phyloP scores from a whole-genome alignment of 352 stramenopile species.

The Stramenopiles sp. region DNA sequence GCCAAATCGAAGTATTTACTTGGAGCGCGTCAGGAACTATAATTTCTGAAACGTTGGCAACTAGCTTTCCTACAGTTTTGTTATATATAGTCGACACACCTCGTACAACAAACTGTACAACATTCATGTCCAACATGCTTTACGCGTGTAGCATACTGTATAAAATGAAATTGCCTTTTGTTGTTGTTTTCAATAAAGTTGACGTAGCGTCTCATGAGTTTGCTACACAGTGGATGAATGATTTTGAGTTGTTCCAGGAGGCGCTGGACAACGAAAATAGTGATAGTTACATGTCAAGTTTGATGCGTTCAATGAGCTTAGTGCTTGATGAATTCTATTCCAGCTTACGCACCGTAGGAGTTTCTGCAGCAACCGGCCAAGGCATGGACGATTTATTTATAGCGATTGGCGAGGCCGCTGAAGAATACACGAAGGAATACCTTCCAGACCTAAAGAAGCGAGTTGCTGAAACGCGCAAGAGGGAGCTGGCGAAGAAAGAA shows the following conservation, averaged over 20 bases:
- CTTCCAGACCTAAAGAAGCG: too few relatives aligned
- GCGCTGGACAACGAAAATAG: slow-evolving; percentile 68
- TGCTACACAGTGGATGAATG: slow-evolving; percentile 90
- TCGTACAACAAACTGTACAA: slow-evolving; percentile 79
- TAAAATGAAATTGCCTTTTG: slow-evolving; percentile 85
- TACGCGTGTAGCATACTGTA: slow-evolving; percentile 77
- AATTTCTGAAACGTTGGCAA: slow-evolving; percentile 87
- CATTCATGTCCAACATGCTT: slow-evolving; percentile 99
- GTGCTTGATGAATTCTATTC: slow-evolving; percentile 86
- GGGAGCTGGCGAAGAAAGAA: too few relatives aligned
- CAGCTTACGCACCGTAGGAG: slow-evolving; percentile 68
- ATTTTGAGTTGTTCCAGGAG: slow-evolving; percentile 94
- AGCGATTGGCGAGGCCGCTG: slow-evolving; percentile 53
- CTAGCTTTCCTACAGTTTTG: slow-evolving; percentile 86
- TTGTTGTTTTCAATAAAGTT: slow-evolving; percentile 96
- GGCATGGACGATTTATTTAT: slow-evolving; percentile 82
- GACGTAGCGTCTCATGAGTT: slow-evolving; percentile 82
- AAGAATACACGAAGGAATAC: slow-evolving; percentile 63
- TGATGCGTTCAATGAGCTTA: slow-evolving; percentile 59
- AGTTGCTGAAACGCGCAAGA: too few relatives aligned
- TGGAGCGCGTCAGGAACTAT: slow-evolving; percentile 94
- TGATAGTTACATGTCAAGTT: slow-evolving; percentile 68
- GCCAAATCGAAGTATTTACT: slow-evolving; percentile 99
- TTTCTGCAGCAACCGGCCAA: slow-evolving; percentile 82
- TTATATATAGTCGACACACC: slow-evolving; percentile 95